Evolutionary conservation across 306 rosid genomes (phyloP).

Genomic region (Cercis canadensis): DNA sequence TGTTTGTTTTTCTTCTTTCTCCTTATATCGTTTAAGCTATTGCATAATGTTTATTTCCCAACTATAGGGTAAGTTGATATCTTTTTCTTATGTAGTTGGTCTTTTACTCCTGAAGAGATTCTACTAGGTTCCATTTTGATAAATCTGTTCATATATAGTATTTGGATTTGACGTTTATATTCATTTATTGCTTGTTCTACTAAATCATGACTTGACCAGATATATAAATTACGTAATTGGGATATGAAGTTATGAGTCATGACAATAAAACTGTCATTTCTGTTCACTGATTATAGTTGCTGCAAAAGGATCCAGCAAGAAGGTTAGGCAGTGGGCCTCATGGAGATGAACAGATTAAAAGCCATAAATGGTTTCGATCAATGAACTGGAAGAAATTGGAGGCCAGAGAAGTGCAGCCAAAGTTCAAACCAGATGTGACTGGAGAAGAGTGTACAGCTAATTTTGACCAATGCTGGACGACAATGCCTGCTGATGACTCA

Average conservation of each 20-base stretch:
- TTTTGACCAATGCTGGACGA: conserved; percentile 91
- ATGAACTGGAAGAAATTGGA: conserved; percentile 94
- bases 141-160: background rate
- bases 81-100: background rate
- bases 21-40: background rate
- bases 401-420: conserved; percentile 76
- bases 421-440: conserved; percentile 84
- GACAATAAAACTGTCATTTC: no score
- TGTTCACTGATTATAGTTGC: conserved; percentile 63
- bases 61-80: no score
- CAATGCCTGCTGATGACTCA: conserved; percentile 85
- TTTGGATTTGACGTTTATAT: conserved; percentile 11
- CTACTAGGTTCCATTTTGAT: conserved; percentile 7
- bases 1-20: background rate
- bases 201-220: background rate
- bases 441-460: conserved; percentile 89
- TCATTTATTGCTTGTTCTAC: background rate
- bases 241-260: no score
- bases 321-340: conserved; percentile 85
- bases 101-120: background rate
- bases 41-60: no score
- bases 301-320: conserved; percentile 83
- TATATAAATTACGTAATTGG: no score
- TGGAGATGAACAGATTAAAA: conserved; percentile 78
- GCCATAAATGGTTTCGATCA: conserved; percentile 81